Evolutionary conservation across 345 rosid species (phyloP).

Genomic region (Gynandropsis gynandra): DNA sequence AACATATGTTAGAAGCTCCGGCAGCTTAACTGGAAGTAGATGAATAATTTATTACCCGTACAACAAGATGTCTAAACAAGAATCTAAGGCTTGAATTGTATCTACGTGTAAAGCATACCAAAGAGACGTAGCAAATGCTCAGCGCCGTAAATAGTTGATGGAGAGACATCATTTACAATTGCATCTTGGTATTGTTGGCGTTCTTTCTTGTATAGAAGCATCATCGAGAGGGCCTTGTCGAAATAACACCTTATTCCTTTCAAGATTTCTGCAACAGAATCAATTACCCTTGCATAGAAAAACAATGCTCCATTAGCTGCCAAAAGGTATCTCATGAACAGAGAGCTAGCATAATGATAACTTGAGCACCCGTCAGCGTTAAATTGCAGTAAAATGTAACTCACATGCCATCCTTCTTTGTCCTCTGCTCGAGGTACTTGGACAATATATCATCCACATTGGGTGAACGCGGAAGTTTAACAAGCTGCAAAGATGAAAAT

Average conservation of each 20-base stretch:
- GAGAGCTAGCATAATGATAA: too few species aligned
- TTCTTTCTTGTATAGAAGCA: conserved; percentile 82
- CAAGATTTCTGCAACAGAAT: conserved; percentile 59
- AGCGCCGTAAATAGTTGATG: conserved; percentile 74
- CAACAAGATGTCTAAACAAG: not conserved
- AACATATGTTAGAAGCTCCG: conserved; percentile 76
- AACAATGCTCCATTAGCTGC: conserved; percentile 1
- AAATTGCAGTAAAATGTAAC: conserved; percentile 21
- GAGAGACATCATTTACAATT: conserved; percentile 43
- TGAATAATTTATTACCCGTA: not conserved
- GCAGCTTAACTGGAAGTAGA: conserved; percentile 69
- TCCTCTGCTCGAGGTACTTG: conserved; percentile 71
- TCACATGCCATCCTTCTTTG: conserved; percentile 87
- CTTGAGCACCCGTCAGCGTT: too few species aligned
- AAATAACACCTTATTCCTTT: conserved; percentile 76
- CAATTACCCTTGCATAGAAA: conserved; percentile 44
- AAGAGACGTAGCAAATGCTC: conserved; percentile 77
- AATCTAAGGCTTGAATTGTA: not conserved
- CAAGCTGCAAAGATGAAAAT: conserved; percentile 47
- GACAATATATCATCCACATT: conserved; percentile 80
- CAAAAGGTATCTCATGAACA: not conserved
- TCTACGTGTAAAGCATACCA: conserved; percentile 31
- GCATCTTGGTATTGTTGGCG: conserved; percentile 60
- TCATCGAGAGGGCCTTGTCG: conserved; percentile 72
- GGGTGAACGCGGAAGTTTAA: conserved; percentile 90